phyloP scores from a whole-genome alignment of 345 rosid species.

The Salix brachista region DNA sequence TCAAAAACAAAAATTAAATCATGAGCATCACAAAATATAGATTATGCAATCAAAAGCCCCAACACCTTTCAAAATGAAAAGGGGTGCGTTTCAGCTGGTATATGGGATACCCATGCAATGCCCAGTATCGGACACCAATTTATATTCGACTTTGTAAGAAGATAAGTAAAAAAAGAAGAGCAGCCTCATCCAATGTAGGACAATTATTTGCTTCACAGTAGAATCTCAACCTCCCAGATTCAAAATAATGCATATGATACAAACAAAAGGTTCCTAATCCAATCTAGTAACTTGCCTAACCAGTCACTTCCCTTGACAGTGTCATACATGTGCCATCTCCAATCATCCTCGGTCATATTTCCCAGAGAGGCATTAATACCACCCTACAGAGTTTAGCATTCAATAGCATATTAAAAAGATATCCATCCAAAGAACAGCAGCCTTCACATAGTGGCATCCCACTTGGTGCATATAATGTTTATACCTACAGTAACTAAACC shows the following conservation, averaged over 20 bases:
- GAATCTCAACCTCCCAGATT: background rate
- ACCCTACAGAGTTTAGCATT: constrained; percentile 50
- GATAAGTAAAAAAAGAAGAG: background rate
- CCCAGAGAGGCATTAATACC: constrained; percentile 99
- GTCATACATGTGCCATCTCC: constrained; percentile 99
- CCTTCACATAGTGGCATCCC: background rate
- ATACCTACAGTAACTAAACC: background rate
- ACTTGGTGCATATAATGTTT: too few relatives aligned
- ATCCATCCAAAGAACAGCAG: background rate
- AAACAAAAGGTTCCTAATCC: background rate
- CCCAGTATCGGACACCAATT: background rate
- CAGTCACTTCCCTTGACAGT: constrained; percentile 99
- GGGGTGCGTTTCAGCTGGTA: background rate
- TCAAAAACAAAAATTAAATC: background rate
- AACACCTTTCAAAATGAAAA: background rate
- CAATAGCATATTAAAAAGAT: constrained; percentile 7
- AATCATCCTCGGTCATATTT: constrained; percentile 96
- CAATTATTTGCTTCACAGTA: background rate
- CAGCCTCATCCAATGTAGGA: background rate
- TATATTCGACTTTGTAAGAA: background rate
- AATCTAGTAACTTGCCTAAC: constrained; percentile 55
- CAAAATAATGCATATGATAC: background rate
- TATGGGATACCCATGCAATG: background rate
- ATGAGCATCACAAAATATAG: background rate
- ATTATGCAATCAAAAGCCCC: background rate